These are phyloP conservation scores for Ophiocordyceps sinensis DNA, from an alignment of 2,329 filamentous ascomycete genomes.

Conservation along the genomic window DNA sequence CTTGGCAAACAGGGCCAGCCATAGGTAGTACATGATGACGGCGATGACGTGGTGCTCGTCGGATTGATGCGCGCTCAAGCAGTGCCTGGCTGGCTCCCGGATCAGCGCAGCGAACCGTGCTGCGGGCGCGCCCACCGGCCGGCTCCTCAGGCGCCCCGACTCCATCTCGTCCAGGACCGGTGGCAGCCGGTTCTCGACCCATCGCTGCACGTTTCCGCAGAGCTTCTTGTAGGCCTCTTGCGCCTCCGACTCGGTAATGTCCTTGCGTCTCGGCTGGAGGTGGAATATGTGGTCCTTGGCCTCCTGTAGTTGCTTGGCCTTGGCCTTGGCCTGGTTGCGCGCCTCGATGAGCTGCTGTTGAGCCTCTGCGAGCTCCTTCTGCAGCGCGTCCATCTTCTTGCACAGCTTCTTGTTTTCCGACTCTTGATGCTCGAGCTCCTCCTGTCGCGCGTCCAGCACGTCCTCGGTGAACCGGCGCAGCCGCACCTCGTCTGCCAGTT, in stretches of 20 bases:
- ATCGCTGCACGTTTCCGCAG: conserved; percentile 19
- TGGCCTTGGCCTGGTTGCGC: conserved; percentile 11
- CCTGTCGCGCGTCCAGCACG: conserved; percentile 21
- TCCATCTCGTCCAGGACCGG: conserved; percentile 18
- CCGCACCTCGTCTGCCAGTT: conserved; percentile 15
- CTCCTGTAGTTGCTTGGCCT: conserved; percentile 14
- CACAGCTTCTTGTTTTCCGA: conserved; percentile 13
- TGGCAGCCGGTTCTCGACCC: conserved; percentile 20
- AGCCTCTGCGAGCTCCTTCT: conserved; percentile 14
- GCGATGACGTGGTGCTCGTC: conserved; percentile 21
- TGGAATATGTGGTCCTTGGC: conserved; percentile 17
- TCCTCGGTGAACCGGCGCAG: conserved; percentile 21
- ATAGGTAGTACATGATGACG: conserved; percentile 22
- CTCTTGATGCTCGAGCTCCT: conserved; percentile 18
- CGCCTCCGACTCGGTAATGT: conserved; percentile 21
- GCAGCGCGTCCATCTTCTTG: conserved; percentile 14
- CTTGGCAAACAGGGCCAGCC: conserved; percentile 19
- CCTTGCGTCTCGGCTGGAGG: conserved; percentile 17
- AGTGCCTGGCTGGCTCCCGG: conserved; percentile 19
- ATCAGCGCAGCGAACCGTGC: conserved; percentile 18
- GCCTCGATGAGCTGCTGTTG: conserved; percentile 17
- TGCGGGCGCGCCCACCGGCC: conserved; percentile 12
- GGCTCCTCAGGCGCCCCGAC: conserved; percentile 10
- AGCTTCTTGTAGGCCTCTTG: conserved; percentile 17
- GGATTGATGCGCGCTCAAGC: conserved; percentile 14